Conservation (phyloP, 2,329 filamentous ascomycete genomes). For the Teratosphaeria epicoccoides region DNA sequence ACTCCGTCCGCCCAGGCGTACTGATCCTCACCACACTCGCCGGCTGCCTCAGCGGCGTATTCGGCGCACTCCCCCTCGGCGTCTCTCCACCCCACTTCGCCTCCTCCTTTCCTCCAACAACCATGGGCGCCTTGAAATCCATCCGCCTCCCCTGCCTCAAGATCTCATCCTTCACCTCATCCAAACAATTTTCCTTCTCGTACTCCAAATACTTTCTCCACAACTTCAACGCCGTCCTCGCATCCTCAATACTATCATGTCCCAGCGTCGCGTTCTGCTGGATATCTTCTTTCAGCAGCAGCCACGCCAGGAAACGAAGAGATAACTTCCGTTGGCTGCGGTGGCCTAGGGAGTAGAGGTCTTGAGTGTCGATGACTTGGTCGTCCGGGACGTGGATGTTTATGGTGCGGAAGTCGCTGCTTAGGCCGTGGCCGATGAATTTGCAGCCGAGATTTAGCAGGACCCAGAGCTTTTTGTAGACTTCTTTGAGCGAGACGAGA, state of each 20-base stretch:
- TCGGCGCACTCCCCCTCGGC: conserved; percentile 19
- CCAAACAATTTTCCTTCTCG: conserved; percentile 70
- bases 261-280: conserved; percentile 57
- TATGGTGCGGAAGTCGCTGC: conserved; percentile 93
- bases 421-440: conserved; percentile 87
- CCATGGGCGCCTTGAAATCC: conserved; percentile 29
- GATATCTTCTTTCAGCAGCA: conserved; percentile 83
- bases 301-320: conserved; percentile 84
- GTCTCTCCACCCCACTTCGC: conserved; percentile 14
- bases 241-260: conserved; percentile 94
- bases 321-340: conserved; percentile 72
- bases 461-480: conserved; percentile 97
- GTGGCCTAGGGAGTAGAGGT: conserved; percentile 73
- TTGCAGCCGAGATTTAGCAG: conserved; percentile 86
- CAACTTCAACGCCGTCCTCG: conserved; percentile 76
- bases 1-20: conserved; percentile 18
- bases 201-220: conserved; percentile 88
- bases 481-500: conserved; percentile 75
- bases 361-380: conserved; percentile 90
- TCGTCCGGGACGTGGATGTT: conserved; percentile 89
- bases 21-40: conserved; percentile 10
- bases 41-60: conserved; percentile 22
- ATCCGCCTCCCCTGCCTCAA: conserved; percentile 55
- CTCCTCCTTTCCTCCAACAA: conserved; percentile 11
- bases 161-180: conserved; percentile 76